phyloP scores from a whole-genome alignment of 495 filamentous ascomycete species.

The Delitschia confertaspora region DNA sequence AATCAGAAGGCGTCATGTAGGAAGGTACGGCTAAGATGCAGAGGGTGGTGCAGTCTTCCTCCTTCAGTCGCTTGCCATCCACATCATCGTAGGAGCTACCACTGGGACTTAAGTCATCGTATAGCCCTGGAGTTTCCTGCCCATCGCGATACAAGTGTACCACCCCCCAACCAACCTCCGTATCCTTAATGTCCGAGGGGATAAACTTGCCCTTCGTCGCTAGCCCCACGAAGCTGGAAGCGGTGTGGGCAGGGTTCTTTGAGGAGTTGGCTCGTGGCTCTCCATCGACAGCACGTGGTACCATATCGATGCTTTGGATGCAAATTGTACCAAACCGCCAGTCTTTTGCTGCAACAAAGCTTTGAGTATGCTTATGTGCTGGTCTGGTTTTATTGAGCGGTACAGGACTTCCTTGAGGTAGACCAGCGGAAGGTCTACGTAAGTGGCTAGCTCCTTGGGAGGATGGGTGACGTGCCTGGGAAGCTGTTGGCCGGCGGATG shows the following conservation, averaged over 20 bases:
- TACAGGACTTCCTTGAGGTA: constrained; percentile 26
- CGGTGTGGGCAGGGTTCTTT: constrained; percentile 22
- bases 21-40: constrained; percentile 92
- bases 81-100: constrained; percentile 17
- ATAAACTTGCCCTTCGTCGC: constrained; percentile 72
- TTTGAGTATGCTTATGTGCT: constrained; percentile 11
- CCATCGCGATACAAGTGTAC: constrained; percentile 89
- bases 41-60: constrained; percentile 73
- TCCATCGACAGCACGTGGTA: constrained; percentile 24
- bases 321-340: constrained; percentile 55
- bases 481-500: too few relatives aligned
- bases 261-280: constrained; percentile 23
- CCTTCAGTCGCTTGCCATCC: constrained; percentile 33
- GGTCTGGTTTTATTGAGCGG: constrained; percentile 13
- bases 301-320: constrained; percentile 55
- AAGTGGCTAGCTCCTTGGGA: constrained; percentile 18
- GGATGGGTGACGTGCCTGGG: too few relatives aligned
- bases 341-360: constrained; percentile 41
- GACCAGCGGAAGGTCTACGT: constrained; percentile 5
- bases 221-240: constrained; percentile 41
- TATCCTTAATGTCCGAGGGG: constrained; percentile 62
- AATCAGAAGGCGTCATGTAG: constrained; percentile 84
- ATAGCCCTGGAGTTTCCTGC: constrained; percentile 57
- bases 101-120: constrained; percentile 31
- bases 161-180: constrained; percentile 83